Evolutionary conservation across 805 yeast genomes (phyloP), one percentile per base, ranked within the genome.

Genomic region (Grigorovia transvaalensis): DNA sequence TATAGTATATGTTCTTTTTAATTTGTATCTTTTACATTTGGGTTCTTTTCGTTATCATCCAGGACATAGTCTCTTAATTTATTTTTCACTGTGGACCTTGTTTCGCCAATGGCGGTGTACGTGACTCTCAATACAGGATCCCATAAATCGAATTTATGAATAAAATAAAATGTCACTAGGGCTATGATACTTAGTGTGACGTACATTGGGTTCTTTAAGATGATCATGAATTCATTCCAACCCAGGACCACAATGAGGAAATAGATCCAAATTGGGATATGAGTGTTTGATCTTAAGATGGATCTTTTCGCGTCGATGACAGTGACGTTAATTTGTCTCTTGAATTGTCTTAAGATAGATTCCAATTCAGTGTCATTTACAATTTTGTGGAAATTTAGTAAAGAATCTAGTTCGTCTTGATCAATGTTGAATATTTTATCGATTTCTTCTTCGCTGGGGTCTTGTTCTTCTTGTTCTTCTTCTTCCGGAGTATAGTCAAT

Each of bases 181-280:
- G 75, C 46, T 11, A 88, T 49, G 45, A 90, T 64, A 1, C 78
- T 59, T 48, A 89, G 65, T 6, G 85, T 74, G 57, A 90, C 81
- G 58, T 85, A 77, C n/a, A 91, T 60, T 50, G 99, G 97, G 64
- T 87, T 90, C 56, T 95, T 78, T 45, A 93, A 63, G 17, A 93
- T 79, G 9, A 93, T 84, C 85, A 89, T 78, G 58, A 93, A 84
- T 73, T 93, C 97, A 67, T 90, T 90, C 96, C 96, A 93, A 9
- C 99, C 99, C 20, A 93, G 72, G 2, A 86, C 81, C 2, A 85
- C 66, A 23, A 93, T 71, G 13, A 91, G 62, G 11, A 80, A 70
- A 69, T 88, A 89, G 52, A 93, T 80, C 73, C 84, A 93, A 57
- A 81, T 73, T 4, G 99, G 99, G 52, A 93, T 84, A 53, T 84